Base-by-base conservation (phyloP, 805 yeast species). In the Starmerella apis region DNA sequence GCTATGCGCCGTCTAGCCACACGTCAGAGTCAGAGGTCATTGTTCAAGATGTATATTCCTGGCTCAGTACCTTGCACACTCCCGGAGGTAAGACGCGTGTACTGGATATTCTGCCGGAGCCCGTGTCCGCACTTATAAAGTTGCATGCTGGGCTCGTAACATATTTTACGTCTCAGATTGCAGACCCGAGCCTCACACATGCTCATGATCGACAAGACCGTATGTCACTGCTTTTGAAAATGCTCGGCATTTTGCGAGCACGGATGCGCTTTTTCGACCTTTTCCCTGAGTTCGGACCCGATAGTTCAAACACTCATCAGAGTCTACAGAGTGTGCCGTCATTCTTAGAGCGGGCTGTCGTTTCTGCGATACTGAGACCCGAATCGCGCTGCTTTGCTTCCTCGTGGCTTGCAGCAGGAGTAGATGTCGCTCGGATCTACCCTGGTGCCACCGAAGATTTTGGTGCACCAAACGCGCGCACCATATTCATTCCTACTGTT, bases 331-430 rank as follows among this genome's bases (percentile, higher is more conserved):
- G 37, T 37, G 74, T 88, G 18, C 96, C 96, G 3, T 83, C 95
- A 1, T 81, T 87, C 62, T 72, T 90, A 48, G 97, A 90, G 64
- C 72, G 87, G 2, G 85, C 92, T 13, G 69, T 88, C 31, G 71
- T 76, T 0, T 77, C 83, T 56, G 86, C 87, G 1, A 74, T 88
- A 16, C 69, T 85, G 28, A 73, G 90, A 1, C 95, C 96, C 0
- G 92, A 84, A 60, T 78, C 90, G 28, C 73, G 97, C 51, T 64
- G 71, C 16, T 86, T 76, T 61, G 75, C 82, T 8, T 71, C 71
- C 42, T 69, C 80, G 8, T 90, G 96, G 97, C 65, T 75, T 3
- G 67, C 71, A 50, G 81, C 88, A 0, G 71, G 80, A 16, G 59
- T 64, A 7, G 66, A 61, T n/a, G 55, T 65, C 4, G 54, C 62